phyloP scores from a whole-genome alignment of 805 yeast species.

The Kluyveromyces nonfermentans region DNA sequence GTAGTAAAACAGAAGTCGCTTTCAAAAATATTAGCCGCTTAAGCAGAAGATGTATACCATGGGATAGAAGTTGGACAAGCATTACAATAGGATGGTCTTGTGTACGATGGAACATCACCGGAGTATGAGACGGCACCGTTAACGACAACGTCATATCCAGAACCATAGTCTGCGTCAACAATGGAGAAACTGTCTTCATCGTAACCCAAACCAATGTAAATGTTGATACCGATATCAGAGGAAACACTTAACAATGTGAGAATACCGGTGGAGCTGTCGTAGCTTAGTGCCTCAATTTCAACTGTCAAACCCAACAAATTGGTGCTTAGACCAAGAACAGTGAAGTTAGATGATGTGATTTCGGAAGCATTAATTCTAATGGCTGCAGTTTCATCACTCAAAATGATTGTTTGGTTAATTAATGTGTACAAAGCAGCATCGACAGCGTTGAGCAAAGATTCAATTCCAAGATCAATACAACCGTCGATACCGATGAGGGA shows the following conservation, averaged over 20 bases:
- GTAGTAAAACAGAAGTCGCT: no score
- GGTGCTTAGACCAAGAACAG: slow-evolving; percentile 8
- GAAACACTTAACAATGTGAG: slow-evolving; percentile 5
- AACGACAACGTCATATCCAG: neutral
- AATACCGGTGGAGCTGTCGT: slow-evolving; percentile 8
- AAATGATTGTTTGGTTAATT: slow-evolving; percentile 8
- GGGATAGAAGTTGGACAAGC: slow-evolving; percentile 2
- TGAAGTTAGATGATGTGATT: slow-evolving; percentile 5
- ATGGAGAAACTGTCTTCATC: slow-evolving; percentile 2
- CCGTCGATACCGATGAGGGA: slow-evolving; percentile 8
- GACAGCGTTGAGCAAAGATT: slow-evolving; percentile 5
- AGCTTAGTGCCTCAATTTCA: slow-evolving; percentile 3
- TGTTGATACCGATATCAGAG: slow-evolving; percentile 2
- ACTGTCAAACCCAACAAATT: slow-evolving; percentile 8
- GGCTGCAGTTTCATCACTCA: slow-evolving; percentile 7
- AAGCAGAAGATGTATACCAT: slow-evolving; percentile 3
- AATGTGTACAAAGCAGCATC: slow-evolving; percentile 2
- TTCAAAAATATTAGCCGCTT: no score
- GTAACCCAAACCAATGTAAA: slow-evolving; percentile 11
- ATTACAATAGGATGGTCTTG: slow-evolving; percentile 3
- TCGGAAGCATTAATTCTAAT: slow-evolving; percentile 7
- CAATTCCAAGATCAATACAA: slow-evolving; percentile 10
- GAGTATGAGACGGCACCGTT: slow-evolving; percentile 4
- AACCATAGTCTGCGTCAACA: slow-evolving; percentile 3
- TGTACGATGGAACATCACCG: neutral